Percentiles rank a stretch among this genome's conserved stretches.
phyloP scores from a whole-genome alignment of 768 basidiomycete genomes.

The Steccherinum ochraceum region DNA sequence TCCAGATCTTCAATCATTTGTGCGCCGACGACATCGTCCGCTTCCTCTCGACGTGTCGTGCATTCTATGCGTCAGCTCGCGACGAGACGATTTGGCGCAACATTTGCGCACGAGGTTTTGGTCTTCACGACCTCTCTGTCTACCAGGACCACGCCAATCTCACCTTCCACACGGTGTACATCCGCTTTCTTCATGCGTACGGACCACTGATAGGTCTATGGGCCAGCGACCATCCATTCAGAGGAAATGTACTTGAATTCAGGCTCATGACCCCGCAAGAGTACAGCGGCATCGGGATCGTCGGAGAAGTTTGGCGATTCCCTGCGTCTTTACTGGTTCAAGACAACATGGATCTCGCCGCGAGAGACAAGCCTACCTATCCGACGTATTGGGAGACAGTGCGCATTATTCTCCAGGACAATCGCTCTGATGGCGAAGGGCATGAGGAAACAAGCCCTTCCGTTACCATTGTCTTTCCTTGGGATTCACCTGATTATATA shows the following conservation, averaged over 20 bases:
- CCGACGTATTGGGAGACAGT: background rate
- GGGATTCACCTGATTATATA: too few relatives aligned
- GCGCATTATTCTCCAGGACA: background rate
- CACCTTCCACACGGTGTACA: slow-evolving; percentile 13
- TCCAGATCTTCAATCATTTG: background rate
- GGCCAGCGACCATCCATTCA: slow-evolving; percentile 19
- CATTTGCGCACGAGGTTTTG: slow-evolving; percentile 12
- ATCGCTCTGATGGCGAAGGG: background rate
- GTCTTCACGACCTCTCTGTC: slow-evolving; percentile 4
- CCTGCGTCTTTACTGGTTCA: background rate
- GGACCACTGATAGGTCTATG: slow-evolving; percentile 17
- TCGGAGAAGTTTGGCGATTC: slow-evolving; percentile 18
- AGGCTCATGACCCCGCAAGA: slow-evolving; percentile 11
- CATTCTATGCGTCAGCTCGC: slow-evolving; percentile 11
- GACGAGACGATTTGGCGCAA: slow-evolving; percentile 14
- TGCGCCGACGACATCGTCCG: slow-evolving; percentile 10
- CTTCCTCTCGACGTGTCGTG: slow-evolving; percentile 4
- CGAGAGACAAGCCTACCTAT: background rate
- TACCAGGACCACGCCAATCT: slow-evolving; percentile 1
- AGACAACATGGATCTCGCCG: background rate
- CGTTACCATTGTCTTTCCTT: background rate
- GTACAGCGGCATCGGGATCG: too few relatives aligned
- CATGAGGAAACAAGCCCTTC: too few relatives aligned
- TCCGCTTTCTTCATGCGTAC: slow-evolving; percentile 13
- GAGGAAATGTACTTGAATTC: slow-evolving; percentile 17